Percentiles rank a stretch among this genome's conserved stretches.
These are phyloP conservation scores for Cladosporium sp. DNA, from an alignment of 2,329 filamentous ascomycete genomes.

Conservation along the genomic window DNA sequence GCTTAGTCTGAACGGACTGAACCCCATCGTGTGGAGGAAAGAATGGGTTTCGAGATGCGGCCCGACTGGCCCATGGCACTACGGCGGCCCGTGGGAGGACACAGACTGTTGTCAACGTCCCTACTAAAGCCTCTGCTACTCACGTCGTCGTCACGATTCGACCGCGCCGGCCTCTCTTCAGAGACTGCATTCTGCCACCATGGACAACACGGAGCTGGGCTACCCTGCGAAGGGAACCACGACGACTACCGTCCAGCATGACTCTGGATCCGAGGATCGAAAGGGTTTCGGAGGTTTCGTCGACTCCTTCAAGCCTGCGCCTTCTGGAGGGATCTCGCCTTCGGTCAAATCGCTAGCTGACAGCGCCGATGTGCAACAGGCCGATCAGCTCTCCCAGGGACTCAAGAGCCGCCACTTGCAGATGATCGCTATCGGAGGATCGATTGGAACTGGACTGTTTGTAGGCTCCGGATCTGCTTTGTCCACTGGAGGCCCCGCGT, in stretches of 20 bases:
- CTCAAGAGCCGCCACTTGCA: constrained; percentile 27
- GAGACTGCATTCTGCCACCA: neutral
- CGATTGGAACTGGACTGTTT: constrained; percentile 49
- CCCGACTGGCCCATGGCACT: constrained; percentile 4
- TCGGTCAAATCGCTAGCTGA: neutral
- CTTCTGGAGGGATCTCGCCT: neutral
- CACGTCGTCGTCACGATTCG: neutral
- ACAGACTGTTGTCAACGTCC: neutral
- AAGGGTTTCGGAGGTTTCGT: constrained; percentile 8
- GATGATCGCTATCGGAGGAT: constrained; percentile 31
- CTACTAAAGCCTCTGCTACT: constrained; percentile 5
- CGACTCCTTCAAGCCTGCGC: constrained; percentile 7
- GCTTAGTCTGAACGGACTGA: neutral
- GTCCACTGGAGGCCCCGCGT: constrained; percentile 44
- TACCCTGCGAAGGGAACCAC: constrained; percentile 5
- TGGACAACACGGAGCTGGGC: constrained; percentile 6
- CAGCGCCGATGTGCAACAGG: constrained; percentile 23
- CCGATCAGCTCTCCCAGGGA: constrained; percentile 27
- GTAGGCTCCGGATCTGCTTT: constrained; percentile 46
- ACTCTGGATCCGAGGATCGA: neutral
- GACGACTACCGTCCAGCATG: neutral
- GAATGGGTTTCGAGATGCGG: neutral
- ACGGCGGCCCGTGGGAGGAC: neutral
- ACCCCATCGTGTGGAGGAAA: neutral
- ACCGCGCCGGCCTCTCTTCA: neutral